A percentile compares a stretch with the other conserved stretches of the same genome.
These are phyloP conservation scores for Apiospora koreana DNA, from an alignment of 2,329 filamentous ascomycete genomes.

Conservation along the genomic window DNA sequence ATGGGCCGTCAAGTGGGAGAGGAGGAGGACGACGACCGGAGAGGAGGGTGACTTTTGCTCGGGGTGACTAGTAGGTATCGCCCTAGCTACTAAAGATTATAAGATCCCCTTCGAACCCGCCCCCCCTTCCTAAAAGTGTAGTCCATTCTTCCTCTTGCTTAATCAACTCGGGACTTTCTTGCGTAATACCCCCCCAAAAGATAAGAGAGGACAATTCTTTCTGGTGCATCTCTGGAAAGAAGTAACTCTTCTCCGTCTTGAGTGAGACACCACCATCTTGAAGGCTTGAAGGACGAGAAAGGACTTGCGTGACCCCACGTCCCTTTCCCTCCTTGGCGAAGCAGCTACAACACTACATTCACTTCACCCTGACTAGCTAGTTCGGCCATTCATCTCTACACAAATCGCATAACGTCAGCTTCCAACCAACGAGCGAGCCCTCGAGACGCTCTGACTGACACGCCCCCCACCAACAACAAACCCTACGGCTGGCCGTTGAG, in stretches of 20 bases:
- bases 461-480: constrained; percentile 1
- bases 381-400: constrained; percentile 1
- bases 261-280: neutral
- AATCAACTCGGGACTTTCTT: constrained; percentile 4
- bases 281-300: neutral
- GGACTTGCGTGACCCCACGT: constrained; percentile 7
- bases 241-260: neutral
- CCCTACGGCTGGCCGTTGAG: constrained; percentile 8
- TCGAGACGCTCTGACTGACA: constrained; percentile 6
- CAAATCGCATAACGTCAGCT: neutral
- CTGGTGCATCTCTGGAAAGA: neutral
- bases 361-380: neutral
- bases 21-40: neutral
- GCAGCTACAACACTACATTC: neutral
- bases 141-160: neutral
- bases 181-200: neutral
- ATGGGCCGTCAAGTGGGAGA: neutral
- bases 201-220: neutral
- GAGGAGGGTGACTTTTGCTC: neutral
- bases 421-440: neutral
- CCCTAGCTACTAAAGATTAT: constrained; percentile 7
- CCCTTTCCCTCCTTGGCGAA: neutral
- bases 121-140: neutral
- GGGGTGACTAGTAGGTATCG: neutral
- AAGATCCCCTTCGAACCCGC: constrained; percentile 7